Percentiles rank a stretch among this genome's conserved stretches.
Evolutionary conservation across 768 basidiomycete genomes (phyloP).

Genomic region (Lactifluus hygrophoroides): DNA sequence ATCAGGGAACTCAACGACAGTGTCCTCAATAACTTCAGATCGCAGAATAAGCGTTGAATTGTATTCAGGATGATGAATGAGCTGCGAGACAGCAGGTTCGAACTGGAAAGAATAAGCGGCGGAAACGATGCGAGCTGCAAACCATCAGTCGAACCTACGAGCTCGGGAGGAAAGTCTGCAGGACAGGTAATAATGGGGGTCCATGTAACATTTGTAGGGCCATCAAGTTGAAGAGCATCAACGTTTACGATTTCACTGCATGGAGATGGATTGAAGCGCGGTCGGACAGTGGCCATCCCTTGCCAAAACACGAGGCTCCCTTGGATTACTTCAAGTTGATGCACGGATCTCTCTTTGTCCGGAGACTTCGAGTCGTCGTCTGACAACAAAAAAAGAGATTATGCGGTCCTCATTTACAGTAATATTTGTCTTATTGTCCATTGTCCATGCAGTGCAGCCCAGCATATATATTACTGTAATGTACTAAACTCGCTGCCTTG

Average conservation of each 20-base stretch:
- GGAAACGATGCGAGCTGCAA: too few relatives aligned
- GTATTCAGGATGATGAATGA: constrained; percentile 86
- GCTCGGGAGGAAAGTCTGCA: constrained; percentile 27
- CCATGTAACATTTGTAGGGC: constrained; percentile 17
- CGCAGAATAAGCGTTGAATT: constrained; percentile 87
- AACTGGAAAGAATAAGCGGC: constrained; percentile 46
- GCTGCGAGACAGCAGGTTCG: constrained; percentile 55
- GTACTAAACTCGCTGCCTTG: too few relatives aligned
- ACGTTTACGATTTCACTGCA: not conserved
- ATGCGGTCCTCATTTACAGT: too few relatives aligned
- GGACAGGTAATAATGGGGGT: constrained; percentile 26
- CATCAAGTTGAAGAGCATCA: not conserved
- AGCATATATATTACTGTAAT: too few relatives aligned
- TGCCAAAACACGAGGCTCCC: too few relatives aligned
- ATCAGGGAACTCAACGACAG: constrained; percentile 22
- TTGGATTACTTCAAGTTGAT: too few relatives aligned
- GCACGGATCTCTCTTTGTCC: too few relatives aligned
- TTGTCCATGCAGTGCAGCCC: too few relatives aligned
- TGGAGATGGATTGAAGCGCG: constrained; percentile 4
- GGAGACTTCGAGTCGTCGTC: too few relatives aligned
- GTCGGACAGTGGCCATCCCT: constrained; percentile 3
- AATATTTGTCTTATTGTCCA: too few relatives aligned
- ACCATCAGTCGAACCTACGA: constrained; percentile 22
- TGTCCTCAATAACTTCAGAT: constrained; percentile 54
- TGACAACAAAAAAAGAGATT: too few relatives aligned